phyloP scores from a whole-genome alignment of 306 rosid species.

The Canavalia gladiata region DNA sequence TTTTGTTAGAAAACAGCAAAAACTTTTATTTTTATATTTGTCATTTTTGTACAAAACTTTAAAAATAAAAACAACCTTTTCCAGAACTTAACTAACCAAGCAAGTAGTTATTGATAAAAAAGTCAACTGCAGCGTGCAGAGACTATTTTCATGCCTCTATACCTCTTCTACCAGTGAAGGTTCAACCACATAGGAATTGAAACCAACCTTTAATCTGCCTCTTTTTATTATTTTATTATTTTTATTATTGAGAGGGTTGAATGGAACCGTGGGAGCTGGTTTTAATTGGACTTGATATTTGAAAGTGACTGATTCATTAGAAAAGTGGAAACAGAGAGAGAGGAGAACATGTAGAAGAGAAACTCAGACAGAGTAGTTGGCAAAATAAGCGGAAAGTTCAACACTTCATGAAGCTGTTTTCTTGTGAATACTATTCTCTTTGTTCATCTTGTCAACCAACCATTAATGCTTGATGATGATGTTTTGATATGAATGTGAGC shows the following conservation, averaged over 20 bases:
- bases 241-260: slow-evolving; percentile 34
- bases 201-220: neutral
- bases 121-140: slow-evolving; percentile 46
- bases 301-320: slow-evolving; percentile 35
- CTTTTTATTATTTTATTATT: neutral
- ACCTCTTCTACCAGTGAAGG: slow-evolving; percentile 35
- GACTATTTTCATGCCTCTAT: slow-evolving; percentile 30
- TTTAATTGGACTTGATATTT: slow-evolving; percentile 13
- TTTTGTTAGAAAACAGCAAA: too few species aligned
- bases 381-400: slow-evolving; percentile 33
- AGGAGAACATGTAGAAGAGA: neutral
- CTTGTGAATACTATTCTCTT: neutral
- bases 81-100: too few species aligned
- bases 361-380: slow-evolving; percentile 26
- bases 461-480: neutral
- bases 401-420: slow-evolving; percentile 14
- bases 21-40: too few species aligned
- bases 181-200: neutral
- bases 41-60: too few species aligned
- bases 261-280: slow-evolving; percentile 38
- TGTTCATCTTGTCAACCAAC: slow-evolving; percentile 25
- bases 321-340: slow-evolving; percentile 14
- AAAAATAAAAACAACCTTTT: too few species aligned
- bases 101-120: neutral
- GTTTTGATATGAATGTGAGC: slow-evolving; percentile 26